Evolutionary conservation across 805 yeast species (phyloP).

Genomic region (Nakazawaea molendinolei): DNA sequence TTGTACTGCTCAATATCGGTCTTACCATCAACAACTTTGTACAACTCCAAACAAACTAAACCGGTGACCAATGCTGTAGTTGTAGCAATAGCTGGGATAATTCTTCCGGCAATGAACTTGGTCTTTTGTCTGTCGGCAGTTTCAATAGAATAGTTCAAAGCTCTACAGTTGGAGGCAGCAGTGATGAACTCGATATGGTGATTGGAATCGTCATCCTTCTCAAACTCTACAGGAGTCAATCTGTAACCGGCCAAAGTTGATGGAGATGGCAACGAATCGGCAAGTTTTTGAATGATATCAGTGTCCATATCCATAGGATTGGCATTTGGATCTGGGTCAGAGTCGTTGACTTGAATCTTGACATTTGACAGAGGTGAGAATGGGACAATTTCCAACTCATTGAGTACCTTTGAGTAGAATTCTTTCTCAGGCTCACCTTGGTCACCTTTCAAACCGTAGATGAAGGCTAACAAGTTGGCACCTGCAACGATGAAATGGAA

Average conservation of each 20-base stretch:
- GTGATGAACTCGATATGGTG: slow-evolving; percentile 95
- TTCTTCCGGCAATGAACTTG: slow-evolving; percentile 96
- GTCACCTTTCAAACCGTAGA: slow-evolving; percentile 83
- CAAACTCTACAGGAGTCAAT: slow-evolving; percentile 86
- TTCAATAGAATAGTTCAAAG: slow-evolving; percentile 83
- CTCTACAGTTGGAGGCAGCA: slow-evolving; percentile 95
- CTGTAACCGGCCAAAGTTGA: slow-evolving; percentile 84
- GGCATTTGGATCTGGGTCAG: slow-evolving; percentile 83
- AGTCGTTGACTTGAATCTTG: slow-evolving; percentile 77
- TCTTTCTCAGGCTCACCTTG: slow-evolving; percentile 40
- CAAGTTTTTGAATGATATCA: slow-evolving; percentile 60
- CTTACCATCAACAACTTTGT: slow-evolving; percentile 78
- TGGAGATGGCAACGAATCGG: slow-evolving; percentile 81
- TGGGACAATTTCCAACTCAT: slow-evolving; percentile 43
- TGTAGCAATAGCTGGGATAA: slow-evolving; percentile 98
- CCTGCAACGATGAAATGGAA: slow-evolving; percentile 79
- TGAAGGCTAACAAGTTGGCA: slow-evolving; percentile 85
- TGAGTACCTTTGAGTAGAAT: slow-evolving; percentile 48
- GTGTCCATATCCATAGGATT: slow-evolving; percentile 39
- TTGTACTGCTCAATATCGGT: slow-evolving; percentile 77
- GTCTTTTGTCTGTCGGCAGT: slow-evolving; percentile 86
- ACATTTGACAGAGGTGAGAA: slow-evolving; percentile 73
- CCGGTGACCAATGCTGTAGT: slow-evolving; percentile 99
- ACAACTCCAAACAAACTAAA: slow-evolving; percentile 82
- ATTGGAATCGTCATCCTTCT: slow-evolving; percentile 95